Conservation (phyloP, 1,284 basidiomycete species). For the Irpex sp. region DNA sequence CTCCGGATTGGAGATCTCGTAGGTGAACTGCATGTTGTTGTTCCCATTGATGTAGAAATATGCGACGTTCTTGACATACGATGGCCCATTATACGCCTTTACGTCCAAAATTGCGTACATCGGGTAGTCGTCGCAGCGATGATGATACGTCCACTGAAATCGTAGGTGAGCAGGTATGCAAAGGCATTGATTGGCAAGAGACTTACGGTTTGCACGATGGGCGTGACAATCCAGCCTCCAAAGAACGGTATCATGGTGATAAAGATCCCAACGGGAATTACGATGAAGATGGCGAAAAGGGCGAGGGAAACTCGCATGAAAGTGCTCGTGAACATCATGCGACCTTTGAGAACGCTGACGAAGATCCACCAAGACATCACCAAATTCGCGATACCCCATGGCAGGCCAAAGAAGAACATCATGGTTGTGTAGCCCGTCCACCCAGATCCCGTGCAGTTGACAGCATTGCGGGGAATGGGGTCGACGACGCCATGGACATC, state of each 20-base stretch:
- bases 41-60: constrained; percentile 10
- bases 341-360: neutral
- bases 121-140: constrained; percentile 13
- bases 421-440: constrained; percentile 5
- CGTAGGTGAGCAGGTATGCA: neutral
- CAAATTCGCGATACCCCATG: constrained; percentile 6
- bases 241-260: constrained; percentile 10
- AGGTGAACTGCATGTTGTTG: constrained; percentile 12
- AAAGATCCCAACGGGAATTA: neutral
- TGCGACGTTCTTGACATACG: constrained; percentile 10
- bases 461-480: constrained; percentile 12
- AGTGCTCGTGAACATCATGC: neutral
- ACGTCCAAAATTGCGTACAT: constrained; percentile 15
- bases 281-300: constrained; percentile 2
- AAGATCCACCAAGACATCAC: neutral
- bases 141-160: constrained; percentile 10
- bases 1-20: constrained; percentile 12
- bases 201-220: constrained; percentile 7
- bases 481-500: constrained; percentile 7
- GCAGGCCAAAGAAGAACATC: constrained; percentile 15
- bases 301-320: neutral
- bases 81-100: constrained; percentile 8
- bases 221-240: constrained; percentile 10
- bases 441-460: constrained; percentile 1
- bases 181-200: neutral